Evolutionary conservation across 23 red algal genomes (phyloP), one percentile per base, ranked within the genome.

Genomic region (Agarophyton chilense): DNA sequence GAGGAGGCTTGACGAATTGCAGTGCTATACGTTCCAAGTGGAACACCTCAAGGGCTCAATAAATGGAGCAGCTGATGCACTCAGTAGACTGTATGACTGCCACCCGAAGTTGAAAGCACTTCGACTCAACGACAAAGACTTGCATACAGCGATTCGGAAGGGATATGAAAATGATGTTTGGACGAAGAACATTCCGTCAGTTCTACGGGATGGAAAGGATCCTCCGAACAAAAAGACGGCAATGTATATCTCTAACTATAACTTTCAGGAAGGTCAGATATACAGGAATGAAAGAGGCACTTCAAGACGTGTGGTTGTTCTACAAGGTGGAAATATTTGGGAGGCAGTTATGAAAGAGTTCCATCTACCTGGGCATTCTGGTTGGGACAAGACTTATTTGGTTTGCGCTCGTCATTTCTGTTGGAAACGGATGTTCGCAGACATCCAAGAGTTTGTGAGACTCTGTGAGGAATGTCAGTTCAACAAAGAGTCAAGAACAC

Each of bases 381-480:
- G 52, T 57, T 56, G 77, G 51, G 77, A 81, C 19, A 81, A 81
- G 57, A 81, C 77, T 0, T 81, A 81, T 57, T 81, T 58, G 53
- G 52, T 81, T 4, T 81, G 77, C 36, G 53, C 52, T 2, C 32
- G 52, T 63, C 53, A 81, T 41, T 81, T 86, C 55, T 86, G 49
- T 52, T 86, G 81, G 60, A 86, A 86, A 41, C n/a, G 22, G 43
- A 70, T 86, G 62, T 86, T 51, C 31, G 58, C 36, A 70, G 34
- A 86, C 21, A 86, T 72, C 39, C 61, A 86, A 56, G 65, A 86
- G 10, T 52, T 34, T 45, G 41, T 70, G 12, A 31, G 43, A 52
- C 9, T 19, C 11, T 67, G 56, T 56, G 19, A 52, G 33, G 49
- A 70, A 29, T 86, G 26, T 72, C 29, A 72, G 47, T 31, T 52